Base-by-base conservation (phyloP, 768 basidiomycete species). In the Phlebiopsis gigantea region DNA sequence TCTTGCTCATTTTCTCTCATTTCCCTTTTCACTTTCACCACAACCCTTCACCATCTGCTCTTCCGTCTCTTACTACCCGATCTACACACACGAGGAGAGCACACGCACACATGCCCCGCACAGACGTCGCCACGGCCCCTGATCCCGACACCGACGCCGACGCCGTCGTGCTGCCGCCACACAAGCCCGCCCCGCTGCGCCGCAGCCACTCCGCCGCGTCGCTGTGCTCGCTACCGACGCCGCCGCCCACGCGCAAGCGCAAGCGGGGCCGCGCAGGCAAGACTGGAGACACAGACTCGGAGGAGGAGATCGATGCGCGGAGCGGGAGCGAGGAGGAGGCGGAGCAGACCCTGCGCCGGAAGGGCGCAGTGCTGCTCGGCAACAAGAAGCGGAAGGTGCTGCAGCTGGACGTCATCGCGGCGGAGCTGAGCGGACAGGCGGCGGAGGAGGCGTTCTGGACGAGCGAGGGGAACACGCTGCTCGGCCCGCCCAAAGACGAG, bases 141-240 rank as follows among this genome's bases (percentile, higher is more conserved):
- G n/a, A n/a, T n/a, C n/a, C n/a, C n/a, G n/a, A n/a, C n/a, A n/a
- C n/a, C n/a, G n/a, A n/a, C n/a, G n/a, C n/a, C n/a, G n/a, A n/a
- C n/a, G n/a, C n/a, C n/a, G 48, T 55, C 42, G 55, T 52, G 17
- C 21, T 61, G 4, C 51, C 56, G 5, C 10, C 42, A 5, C 60
- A 43, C 25, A 39, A 53, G 17, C 25, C 53, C 26, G 31, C 26
- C 28, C 49, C 55, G 26, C 55, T 55, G 48, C 53, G 55, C 31
- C 58, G 61, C 22, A 47, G 53, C 25, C 51, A 52, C 14, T 59
- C 61, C 8, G 30, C 53, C 17, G 81, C 84, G 24, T 87, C 85
- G 17, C 75, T 76, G 42, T 81, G 79, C 28, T 83, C 83, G 4
- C 74, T 88, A 22, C 85, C 84, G 34, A 88, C 86, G 0, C 86